Percentiles rank a stretch among this genome's conserved stretches.
Conservation (phyloP, 1,139 yeast species). For the Pneumocystis carinii region DNA sequence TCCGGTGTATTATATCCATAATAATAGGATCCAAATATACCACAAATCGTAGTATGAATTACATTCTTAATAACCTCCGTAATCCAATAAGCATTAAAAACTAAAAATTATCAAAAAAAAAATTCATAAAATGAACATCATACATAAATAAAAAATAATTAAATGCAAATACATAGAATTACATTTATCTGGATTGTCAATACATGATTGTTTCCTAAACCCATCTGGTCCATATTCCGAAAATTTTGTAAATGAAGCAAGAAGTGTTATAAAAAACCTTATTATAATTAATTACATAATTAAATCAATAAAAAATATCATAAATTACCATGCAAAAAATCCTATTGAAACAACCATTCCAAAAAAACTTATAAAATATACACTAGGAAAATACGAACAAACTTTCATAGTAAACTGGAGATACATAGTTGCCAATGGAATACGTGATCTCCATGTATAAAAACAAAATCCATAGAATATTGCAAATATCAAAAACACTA, state of each 20-base stretch:
- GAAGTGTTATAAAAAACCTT: slow-evolving; percentile 45
- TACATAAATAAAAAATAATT: slow-evolving; percentile 44
- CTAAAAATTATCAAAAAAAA: neutral
- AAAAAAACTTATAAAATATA: slow-evolving; percentile 44
- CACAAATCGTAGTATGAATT: slow-evolving; percentile 74
- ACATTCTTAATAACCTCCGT: slow-evolving; percentile 72
- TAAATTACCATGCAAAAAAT: slow-evolving; percentile 37
- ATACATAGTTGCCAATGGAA: slow-evolving; percentile 60
- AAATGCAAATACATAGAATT: slow-evolving; percentile 56
- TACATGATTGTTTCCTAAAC: slow-evolving; percentile 31
- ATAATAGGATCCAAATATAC: slow-evolving; percentile 86
- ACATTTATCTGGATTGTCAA: slow-evolving; percentile 48
- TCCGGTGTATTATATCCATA: slow-evolving; percentile 56
- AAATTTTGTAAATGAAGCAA: slow-evolving; percentile 63
- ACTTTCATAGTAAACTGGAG: slow-evolving; percentile 62
- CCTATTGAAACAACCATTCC: slow-evolving; percentile 55
- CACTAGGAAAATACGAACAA: slow-evolving; percentile 55
- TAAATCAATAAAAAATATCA: no score
- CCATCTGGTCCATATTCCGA: slow-evolving; percentile 29
- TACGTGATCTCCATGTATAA: slow-evolving; percentile 57
- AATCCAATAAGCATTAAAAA: slow-evolving; percentile 70
- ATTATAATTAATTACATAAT: neutral
- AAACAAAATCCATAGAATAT: slow-evolving; percentile 56
- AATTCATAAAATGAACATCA: neutral
- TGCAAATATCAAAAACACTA: slow-evolving; percentile 42